phyloP scores from a whole-genome alignment of 345 rosid genomes.

The Fremontodendron californicum region DNA sequence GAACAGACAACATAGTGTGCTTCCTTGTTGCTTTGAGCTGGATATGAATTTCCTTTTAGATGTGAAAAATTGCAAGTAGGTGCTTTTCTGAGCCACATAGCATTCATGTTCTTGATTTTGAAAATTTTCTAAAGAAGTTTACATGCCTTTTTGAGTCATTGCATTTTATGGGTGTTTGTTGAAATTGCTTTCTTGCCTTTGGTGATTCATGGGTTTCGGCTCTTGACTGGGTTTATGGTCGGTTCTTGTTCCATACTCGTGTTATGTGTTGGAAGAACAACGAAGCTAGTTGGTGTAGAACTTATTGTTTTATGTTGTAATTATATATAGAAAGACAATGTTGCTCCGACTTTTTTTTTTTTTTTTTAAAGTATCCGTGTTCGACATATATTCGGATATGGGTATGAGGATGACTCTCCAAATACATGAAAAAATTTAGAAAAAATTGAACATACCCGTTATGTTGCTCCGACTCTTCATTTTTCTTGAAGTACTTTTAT shows the following conservation, averaged over 20 bases:
- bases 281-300: not conserved
- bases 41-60: constrained; percentile 13
- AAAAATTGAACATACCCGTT: too few species aligned
- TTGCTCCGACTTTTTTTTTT: too few species aligned
- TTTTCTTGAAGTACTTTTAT: too few species aligned
- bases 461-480: too few species aligned
- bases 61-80: constrained; percentile 10
- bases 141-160: constrained; percentile 5
- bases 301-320: not conserved
- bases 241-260: not conserved
- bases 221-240: not conserved
- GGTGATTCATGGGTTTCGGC: not conserved
- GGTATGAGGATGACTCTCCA: too few species aligned
- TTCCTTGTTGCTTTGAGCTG: constrained; percentile 10
- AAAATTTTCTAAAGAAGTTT: not conserved
- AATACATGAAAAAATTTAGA: too few species aligned
- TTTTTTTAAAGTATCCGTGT: too few species aligned
- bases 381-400: too few species aligned
- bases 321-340: not conserved
- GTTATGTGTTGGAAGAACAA: not conserved
- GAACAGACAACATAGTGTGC: not conserved
- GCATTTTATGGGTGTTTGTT: constrained; percentile 14
- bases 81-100: constrained; percentile 11
- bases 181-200: not conserved
- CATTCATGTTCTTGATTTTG: constrained; percentile 12